Evolutionary conservation across 23 red algal species (phyloP), one percentile per base, ranked within the genome.

Genomic region (Gracilaria vermiculophylla): DNA sequence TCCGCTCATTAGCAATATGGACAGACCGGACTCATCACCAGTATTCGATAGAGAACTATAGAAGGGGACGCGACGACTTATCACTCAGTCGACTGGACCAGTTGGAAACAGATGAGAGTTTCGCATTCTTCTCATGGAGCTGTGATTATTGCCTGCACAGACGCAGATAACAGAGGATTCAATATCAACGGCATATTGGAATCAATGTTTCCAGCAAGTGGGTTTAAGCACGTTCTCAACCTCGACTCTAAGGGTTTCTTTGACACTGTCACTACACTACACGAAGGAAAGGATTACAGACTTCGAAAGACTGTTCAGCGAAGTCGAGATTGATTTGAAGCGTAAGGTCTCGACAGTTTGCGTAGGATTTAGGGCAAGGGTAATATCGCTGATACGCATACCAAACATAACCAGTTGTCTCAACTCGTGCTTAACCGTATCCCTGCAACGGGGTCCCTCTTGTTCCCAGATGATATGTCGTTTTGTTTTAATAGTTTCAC

Each of bases 171-270:
- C 62, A 49, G 51, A 8, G 51, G 49, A 5, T 81, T 56, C 50
- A 17, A 81, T 33, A 0, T 81, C 12, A 81, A 81, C 50, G n/a
- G 20, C 50, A 51, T 14, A 64, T 17, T 81, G 1, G 62, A 81
- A 8, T 81, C 77, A 21, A 60, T 64, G 62, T 81, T 51, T n/a
- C 6, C 77, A 81, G 77, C 0, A 60, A 51, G 2, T 81, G 77
- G 62, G 5, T 81, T 81, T 12, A 57, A 50, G 62, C 77, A 81
- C 77, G 42, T 64, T n/a, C 42, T 81, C 31, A 81, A 81, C 20
- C 0, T 81, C 33, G 77, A 72, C 65, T 85, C 64, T 5, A 85
- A 85, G 36, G 80, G 80, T 25, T 25, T 85, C 21, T 85, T 67
- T 20, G 80, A 85, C 39, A 85, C 80, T 0, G 15, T 85, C 11